phyloP scores from a whole-genome alignment of 176 grass and related monocot species.

The Pharus latifolius region DNA sequence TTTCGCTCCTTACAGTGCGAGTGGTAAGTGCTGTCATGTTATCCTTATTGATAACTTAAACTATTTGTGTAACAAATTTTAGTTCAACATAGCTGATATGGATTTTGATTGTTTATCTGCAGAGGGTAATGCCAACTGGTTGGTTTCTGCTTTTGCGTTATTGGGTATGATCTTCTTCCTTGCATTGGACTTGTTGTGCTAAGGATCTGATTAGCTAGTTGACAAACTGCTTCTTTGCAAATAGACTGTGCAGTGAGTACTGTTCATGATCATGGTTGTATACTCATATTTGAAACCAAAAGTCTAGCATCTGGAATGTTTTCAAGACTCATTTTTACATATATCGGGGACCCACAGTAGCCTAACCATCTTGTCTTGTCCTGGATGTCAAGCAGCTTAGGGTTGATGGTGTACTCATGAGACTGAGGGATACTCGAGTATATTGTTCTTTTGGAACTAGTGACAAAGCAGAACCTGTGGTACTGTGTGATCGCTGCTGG shows the following conservation, averaged over 20 bases:
- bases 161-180: conserved; percentile 50
- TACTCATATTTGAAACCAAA: background rate
- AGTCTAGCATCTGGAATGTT: background rate
- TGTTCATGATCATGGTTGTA: too few species aligned
- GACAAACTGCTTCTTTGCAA: too few species aligned
- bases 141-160: conserved; percentile 89
- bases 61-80: background rate
- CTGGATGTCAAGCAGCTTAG: conserved; percentile 50
- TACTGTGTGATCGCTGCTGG: conserved; percentile 82
- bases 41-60: background rate
- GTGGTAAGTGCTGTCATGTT: conserved; percentile 38
- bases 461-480: conserved; percentile 21
- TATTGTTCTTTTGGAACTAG: conserved; percentile 69
- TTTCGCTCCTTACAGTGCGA: conserved; percentile 86
- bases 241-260: too few species aligned
- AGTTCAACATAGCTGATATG: conserved; percentile 10
- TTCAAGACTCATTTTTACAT: background rate
- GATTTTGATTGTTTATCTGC: conserved; percentile 12
- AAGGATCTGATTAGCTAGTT: too few species aligned
- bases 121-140: conserved; percentile 94
- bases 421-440: conserved; percentile 75
- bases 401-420: conserved; percentile 85
- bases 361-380: background rate
- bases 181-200: background rate
- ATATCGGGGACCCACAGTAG: too few species aligned